Percentiles rank a stretch among this genome's conserved stretches.
These are phyloP conservation scores for Sonneratia alba DNA, from an alignment of 345 rosid genomes.

Conservation along the genomic window DNA sequence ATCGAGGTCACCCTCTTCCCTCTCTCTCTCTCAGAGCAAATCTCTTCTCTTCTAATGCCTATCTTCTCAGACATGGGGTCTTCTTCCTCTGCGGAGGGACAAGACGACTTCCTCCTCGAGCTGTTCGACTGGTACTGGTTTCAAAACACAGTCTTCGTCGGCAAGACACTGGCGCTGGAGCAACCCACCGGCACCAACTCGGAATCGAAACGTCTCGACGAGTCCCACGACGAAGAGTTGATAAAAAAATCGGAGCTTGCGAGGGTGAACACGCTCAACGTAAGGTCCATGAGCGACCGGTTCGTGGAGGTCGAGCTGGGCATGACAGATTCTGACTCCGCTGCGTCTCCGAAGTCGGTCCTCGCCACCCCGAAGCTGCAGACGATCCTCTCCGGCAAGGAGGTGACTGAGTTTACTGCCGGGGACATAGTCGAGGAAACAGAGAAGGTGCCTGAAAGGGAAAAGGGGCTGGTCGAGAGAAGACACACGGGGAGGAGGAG, in stretches of 20 bases:
- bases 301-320: conserved; percentile 16
- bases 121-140: conserved; percentile 35
- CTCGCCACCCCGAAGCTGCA: conserved; percentile 36
- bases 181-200: neutral
- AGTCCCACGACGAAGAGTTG: conserved; percentile 11
- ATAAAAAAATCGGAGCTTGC: conserved; percentile 15
- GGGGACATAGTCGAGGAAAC: conserved; percentile 1
- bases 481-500: conserved; percentile 4
- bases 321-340: conserved; percentile 10
- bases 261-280: conserved; percentile 13
- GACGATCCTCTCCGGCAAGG: conserved; percentile 46
- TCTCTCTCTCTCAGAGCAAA: neutral
- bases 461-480: conserved; percentile 5
- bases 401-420: conserved; percentile 15
- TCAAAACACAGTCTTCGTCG: conserved; percentile 20
- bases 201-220: conserved; percentile 10
- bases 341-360: conserved; percentile 35
- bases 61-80: neutral
- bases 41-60: neutral
- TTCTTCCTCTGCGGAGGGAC: conserved; percentile 1
- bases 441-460: neutral
- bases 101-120: conserved; percentile 3
- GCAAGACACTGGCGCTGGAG: neutral
- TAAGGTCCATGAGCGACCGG: conserved; percentile 43
- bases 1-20: neutral